Percentiles rank a stretch among this genome's conserved stretches.
phyloP scores from a whole-genome alignment of 257 asterid genomes.

The Solanum pennellii region DNA sequence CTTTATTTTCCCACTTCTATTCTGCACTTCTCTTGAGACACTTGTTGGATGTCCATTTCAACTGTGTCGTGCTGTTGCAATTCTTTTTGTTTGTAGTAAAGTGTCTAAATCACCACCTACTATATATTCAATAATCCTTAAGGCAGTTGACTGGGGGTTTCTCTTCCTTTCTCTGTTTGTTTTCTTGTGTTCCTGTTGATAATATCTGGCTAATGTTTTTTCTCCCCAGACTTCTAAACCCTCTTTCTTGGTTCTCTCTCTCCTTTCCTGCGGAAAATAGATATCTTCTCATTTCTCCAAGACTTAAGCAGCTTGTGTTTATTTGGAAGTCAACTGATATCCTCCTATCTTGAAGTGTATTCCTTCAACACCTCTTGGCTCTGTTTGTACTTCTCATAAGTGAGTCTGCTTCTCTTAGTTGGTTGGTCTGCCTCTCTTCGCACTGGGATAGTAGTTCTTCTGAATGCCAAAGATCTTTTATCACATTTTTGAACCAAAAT shows the following conservation, averaged over 20 bases:
- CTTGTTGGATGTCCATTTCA: background rate
- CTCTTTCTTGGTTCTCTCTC: background rate
- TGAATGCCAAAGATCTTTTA: background rate
- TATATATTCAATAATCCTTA: background rate
- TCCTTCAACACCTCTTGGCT: background rate
- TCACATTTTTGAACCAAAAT: background rate
- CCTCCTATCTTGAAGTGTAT: background rate
- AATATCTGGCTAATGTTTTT: background rate
- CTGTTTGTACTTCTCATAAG: background rate
- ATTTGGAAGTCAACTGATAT: background rate
- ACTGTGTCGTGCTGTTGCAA: background rate
- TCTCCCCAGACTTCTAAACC: background rate
- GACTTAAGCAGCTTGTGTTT: background rate
- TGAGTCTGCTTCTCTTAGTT: background rate
- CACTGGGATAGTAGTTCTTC: background rate
- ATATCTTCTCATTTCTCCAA: background rate
- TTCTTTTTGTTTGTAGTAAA: background rate
- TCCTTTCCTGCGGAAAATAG: background rate
- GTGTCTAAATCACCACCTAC: background rate
- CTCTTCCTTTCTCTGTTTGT: background rate
- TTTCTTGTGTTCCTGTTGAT: background rate
- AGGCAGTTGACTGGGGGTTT: background rate
- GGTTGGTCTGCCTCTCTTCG: background rate
- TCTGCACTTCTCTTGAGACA: background rate
- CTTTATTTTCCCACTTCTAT: background rate